phyloP scores from a whole-genome alignment of 768 basidiomycete genomes.

The Panaeolus cyanescens region DNA sequence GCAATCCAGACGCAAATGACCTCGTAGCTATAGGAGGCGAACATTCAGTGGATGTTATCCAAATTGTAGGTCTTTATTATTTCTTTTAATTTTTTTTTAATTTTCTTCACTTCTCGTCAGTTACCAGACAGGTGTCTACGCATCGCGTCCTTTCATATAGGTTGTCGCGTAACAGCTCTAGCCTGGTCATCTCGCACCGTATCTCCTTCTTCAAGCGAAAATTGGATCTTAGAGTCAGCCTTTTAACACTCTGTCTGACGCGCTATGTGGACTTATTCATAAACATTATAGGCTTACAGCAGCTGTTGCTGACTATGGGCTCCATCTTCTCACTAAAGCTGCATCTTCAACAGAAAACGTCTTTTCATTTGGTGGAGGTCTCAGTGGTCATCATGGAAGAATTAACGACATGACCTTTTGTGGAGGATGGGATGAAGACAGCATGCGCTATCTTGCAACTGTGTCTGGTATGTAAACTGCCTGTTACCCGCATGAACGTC shows the following conservation, averaged over 20 bases:
- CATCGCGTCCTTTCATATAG: slow-evolving; percentile 75
- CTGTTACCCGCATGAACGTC: slow-evolving; percentile 3
- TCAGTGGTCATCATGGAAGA: slow-evolving; percentile 79
- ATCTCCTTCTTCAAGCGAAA: slow-evolving; percentile 64
- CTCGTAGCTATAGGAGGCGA: slow-evolving; percentile 75
- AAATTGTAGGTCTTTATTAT: slow-evolving; percentile 47
- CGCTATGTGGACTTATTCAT: not conserved
- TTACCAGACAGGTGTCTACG: slow-evolving; percentile 42
- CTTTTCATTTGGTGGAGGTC: slow-evolving; percentile 76
- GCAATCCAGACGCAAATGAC: slow-evolving; percentile 64
- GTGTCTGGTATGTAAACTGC: slow-evolving; percentile 59
- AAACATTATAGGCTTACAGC: slow-evolving; percentile 54
- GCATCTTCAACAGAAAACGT: slow-evolving; percentile 48
- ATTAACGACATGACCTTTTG: slow-evolving; percentile 82
- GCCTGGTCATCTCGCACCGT: slow-evolving; percentile 76
- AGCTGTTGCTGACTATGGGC: slow-evolving; percentile 67
- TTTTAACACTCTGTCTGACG: not conserved
- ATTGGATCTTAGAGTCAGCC: slow-evolving; percentile 75
- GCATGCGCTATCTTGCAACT: slow-evolving; percentile 74
- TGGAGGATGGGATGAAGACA: slow-evolving; percentile 71
- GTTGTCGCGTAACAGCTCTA: slow-evolving; percentile 68
- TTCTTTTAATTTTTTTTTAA: slow-evolving; percentile 3
- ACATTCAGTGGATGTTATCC: slow-evolving; percentile 70
- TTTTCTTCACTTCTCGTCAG: slow-evolving; percentile 7
- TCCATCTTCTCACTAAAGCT: slow-evolving; percentile 69